phyloP scores from a whole-genome alignment of 2,329 filamentous ascomycete genomes.

The Xylaria sp. region DNA sequence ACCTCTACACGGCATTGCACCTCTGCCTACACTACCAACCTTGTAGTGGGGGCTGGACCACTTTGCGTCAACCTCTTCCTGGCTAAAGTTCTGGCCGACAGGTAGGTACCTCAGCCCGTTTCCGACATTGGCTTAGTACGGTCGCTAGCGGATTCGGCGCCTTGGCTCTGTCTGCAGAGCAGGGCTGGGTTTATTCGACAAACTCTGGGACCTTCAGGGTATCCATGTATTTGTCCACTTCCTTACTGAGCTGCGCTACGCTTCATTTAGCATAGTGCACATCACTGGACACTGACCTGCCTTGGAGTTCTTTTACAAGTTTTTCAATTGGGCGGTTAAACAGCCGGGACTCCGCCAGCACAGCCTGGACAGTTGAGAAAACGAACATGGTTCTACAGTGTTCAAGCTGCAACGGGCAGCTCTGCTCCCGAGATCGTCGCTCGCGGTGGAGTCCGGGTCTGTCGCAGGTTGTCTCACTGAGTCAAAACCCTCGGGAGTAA shows the following conservation, averaged over 20 bases:
- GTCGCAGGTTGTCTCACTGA: neutral
- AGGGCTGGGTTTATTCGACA: slow-evolving; percentile 14
- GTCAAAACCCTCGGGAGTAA: neutral
- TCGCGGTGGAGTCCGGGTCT: slow-evolving; percentile 7
- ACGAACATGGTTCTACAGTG: neutral
- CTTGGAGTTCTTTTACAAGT: neutral
- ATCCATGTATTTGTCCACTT: too few relatives aligned
- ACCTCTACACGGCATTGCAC: neutral
- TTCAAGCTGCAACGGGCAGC: slow-evolving; percentile 14
- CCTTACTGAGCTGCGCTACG: neutral
- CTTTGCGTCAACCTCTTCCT: too few relatives aligned
- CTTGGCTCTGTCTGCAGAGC: slow-evolving; percentile 24
- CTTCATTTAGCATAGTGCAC: neutral
- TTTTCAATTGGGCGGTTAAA: slow-evolving; percentile 12
- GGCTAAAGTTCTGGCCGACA: too few relatives aligned
- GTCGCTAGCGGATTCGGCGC: slow-evolving; percentile 15
- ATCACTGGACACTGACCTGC: neutral
- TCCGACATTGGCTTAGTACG: neutral
- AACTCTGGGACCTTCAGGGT: slow-evolving; percentile 16
- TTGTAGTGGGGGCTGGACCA: neutral
- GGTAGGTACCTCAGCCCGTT: neutral
- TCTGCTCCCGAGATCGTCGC: slow-evolving; percentile 28
- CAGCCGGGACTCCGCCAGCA: slow-evolving; percentile 11
- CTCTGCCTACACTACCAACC: neutral
- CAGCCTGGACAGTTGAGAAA: neutral